Percentiles rank a stretch among this genome's conserved stretches.
These are phyloP conservation scores for Linderina pennispora DNA, from an alignment of 192 early-diverging fungal genomes.

Conservation along the genomic window DNA sequence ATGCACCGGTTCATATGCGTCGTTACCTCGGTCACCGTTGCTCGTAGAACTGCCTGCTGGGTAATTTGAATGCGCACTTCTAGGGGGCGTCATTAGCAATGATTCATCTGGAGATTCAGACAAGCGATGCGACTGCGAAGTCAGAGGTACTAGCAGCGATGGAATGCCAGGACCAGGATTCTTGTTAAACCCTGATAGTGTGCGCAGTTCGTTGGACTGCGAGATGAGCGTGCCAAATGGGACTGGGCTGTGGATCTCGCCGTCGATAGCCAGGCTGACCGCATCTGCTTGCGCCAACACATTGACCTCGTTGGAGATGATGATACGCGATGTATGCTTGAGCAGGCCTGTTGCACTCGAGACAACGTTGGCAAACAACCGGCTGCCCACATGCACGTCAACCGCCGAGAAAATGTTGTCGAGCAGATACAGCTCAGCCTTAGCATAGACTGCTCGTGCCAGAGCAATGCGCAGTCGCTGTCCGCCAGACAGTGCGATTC, in stretches of 20 bases:
- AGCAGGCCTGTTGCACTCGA: conserved; percentile 49
- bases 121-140: too few relatives aligned
- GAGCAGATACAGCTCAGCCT: conserved; percentile 64
- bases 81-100: too few relatives aligned
- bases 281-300: conserved; percentile 31
- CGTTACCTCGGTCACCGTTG: too few relatives aligned
- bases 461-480: conserved; percentile 60
- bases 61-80: too few relatives aligned
- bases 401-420: conserved; percentile 66
- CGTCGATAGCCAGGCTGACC: background rate
- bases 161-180: too few relatives aligned
- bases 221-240: too few relatives aligned
- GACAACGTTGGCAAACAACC: conserved; percentile 55
- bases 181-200: too few relatives aligned
- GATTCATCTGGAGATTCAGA: too few relatives aligned
- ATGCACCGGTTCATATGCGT: background rate
- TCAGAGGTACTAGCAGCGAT: too few relatives aligned
- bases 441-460: conserved; percentile 66
- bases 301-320: conserved; percentile 49
- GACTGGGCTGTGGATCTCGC: too few relatives aligned
- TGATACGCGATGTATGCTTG: conserved; percentile 32
- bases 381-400: conserved; percentile 51
- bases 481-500: conserved; percentile 55
- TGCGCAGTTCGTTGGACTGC: too few relatives aligned
- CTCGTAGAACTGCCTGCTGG: too few relatives aligned